phyloP scores from a whole-genome alignment of 1,284 basidiomycete genomes.

The Cryptococcus wingfieldii region DNA sequence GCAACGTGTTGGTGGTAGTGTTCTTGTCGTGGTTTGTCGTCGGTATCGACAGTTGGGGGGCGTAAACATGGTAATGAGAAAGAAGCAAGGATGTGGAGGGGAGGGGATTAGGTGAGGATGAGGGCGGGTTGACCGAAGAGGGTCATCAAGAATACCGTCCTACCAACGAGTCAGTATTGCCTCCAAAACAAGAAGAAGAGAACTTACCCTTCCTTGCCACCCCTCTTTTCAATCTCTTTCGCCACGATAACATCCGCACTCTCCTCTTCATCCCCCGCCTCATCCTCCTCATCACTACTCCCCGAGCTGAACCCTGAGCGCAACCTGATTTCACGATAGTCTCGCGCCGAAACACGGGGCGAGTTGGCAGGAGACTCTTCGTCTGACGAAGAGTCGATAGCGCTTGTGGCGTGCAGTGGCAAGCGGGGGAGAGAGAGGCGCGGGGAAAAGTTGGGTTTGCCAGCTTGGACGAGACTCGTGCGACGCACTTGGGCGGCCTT shows the following conservation, averaged over 20 bases:
- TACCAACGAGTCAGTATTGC: conserved; percentile 7
- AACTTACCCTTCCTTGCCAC: conserved; percentile 41
- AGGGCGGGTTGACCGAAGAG: conserved; percentile 42
- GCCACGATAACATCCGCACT: conserved; percentile 34
- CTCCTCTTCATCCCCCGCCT: conserved; percentile 40
- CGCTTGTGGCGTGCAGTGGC: neutral
- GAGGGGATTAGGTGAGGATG: conserved; percentile 34
- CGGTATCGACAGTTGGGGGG: neutral
- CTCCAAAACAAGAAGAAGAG: neutral
- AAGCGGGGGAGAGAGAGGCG: neutral
- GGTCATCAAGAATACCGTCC: conserved; percentile 39
- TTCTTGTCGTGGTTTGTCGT: too few relatives aligned
- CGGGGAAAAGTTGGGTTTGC: neutral
- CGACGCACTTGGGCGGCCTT: conserved; percentile 18
- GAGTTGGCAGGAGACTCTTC: conserved; percentile 1
- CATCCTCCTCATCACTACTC: conserved; percentile 15
- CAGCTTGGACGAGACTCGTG: conserved; percentile 22
- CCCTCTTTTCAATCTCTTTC: conserved; percentile 31
- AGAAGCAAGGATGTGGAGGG: neutral
- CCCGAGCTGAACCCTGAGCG: neutral
- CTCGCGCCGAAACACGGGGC: conserved; percentile 19
- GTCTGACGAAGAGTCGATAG: neutral
- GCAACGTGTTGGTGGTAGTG: too few relatives aligned
- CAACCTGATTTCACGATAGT: conserved; percentile 18
- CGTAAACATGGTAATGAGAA: neutral